Conservation (phyloP, 2,329 filamentous ascomycete species). For the Sordariomycetes sp. region DNA sequence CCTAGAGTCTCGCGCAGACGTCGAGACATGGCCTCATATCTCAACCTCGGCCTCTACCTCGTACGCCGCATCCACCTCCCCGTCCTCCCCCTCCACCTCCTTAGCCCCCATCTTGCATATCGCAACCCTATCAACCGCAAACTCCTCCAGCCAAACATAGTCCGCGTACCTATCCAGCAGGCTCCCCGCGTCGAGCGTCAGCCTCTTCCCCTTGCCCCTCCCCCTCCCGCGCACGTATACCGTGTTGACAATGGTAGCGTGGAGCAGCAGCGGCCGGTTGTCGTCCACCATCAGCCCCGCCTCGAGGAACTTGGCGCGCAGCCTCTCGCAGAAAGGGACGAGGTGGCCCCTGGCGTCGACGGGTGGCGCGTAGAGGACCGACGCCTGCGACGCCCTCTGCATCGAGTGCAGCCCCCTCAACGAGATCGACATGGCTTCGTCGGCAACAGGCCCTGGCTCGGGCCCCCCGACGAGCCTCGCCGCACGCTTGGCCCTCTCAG, state of each 20-base stretch:
- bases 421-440: conserved; percentile 24
- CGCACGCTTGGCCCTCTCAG: conserved; percentile 5
- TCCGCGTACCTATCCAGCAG: conserved; percentile 48
- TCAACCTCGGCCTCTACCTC: conserved; percentile 29
- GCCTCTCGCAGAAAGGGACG: conserved; percentile 39
- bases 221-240: conserved; percentile 48
- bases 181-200: conserved; percentile 39
- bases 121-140: conserved; percentile 56
- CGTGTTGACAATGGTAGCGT: conserved; percentile 80
- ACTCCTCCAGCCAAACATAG: conserved; percentile 56
- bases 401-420: conserved; percentile 47
- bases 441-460: conserved; percentile 5
- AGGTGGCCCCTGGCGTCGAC: conserved; percentile 36
- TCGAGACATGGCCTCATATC: background rate
- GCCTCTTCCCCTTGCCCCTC: conserved; percentile 16
- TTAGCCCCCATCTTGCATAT: conserved; percentile 85
- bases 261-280: conserved; percentile 54
- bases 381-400: conserved; percentile 39
- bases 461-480: background rate
- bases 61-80: conserved; percentile 40
- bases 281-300: conserved; percentile 44
- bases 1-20: background rate
- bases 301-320: conserved; percentile 40
- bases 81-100: conserved; percentile 33
- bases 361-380: conserved; percentile 54